Evolutionary conservation across 2,329 filamentous ascomycete genomes (phyloP), one percentile per base, ranked within the genome.

Genomic region (Phoma herbarum): DNA sequence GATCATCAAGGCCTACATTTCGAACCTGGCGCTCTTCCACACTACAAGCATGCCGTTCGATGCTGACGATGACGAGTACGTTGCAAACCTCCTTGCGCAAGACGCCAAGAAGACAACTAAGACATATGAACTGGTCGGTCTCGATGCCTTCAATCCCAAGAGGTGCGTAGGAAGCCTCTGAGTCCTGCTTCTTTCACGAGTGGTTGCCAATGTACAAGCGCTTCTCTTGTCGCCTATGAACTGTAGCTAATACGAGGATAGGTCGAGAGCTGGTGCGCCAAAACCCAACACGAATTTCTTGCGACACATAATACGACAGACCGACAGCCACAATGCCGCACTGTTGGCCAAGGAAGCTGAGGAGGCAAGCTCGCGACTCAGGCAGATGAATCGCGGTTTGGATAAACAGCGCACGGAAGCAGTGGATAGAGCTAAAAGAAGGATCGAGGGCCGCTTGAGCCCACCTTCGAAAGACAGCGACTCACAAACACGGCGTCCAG

Each of bases 271-370:
- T 66, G 86, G 88, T 51, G 86, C 84, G 63, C 92, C 91, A 0
- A 97, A 94, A 74, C 93, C 94, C 3, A 98, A 99, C 71, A 97
- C 91, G 0, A 86, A 90, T 31, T 98, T 98, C 74, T 80, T 99
- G 41, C 88, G 88, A 57, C 90, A 95, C 70, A 91, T 98, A 56
- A 92, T 99, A 61, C 90, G 89, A 63, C 90, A 95, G 66, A 96
- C 92, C 9, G 90, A 96, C 68, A 90, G 79, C 52, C 94, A 99
- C 78, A 99, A 99, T 83, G 88, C 90, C 23, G 90, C 92, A 0
- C 82, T 98, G 28, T 86, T 92, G 18, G 91, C 90, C 0, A 96
- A 89, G 71, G 94, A 98, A 75, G 88, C 89, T 25, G 87, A 90
- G 46, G 93, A 98, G 65, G 88, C 92, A 0, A 84, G 84, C 61